Evolutionary conservation across 331 rosid species (phyloP).

Genomic region (Acacia concinna): DNA sequence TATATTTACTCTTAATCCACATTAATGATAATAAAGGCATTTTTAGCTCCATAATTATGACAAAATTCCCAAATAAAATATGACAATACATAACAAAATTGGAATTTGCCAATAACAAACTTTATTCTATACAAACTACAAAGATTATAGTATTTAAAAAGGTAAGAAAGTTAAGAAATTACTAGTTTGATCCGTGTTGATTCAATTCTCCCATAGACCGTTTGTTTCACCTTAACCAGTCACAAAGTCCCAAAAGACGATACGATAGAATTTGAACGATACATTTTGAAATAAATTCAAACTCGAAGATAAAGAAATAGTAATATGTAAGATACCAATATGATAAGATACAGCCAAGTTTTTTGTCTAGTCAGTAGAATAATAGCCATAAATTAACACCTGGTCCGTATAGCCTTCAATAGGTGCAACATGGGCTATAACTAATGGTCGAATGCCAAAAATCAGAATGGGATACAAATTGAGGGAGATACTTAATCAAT

Average conservation of each 20-base stretch:
- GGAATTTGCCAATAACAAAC: no score
- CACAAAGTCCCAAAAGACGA: background rate
- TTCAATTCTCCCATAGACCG: background rate
- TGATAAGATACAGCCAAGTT: background rate
- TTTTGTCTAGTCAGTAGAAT: background rate
- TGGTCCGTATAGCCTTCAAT: background rate
- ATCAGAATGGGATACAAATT: background rate
- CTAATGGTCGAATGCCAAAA: background rate
- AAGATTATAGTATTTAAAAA: no score
- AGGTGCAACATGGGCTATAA: background rate
- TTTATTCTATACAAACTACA: no score
- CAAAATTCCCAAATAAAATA: no score
- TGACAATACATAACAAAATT: no score
- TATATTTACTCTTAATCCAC: no score
- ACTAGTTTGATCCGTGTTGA: background rate
- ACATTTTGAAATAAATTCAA: background rate
- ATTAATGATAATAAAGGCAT: no score
- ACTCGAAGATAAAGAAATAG: background rate
- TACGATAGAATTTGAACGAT: background rate
- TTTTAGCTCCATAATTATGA: no score
- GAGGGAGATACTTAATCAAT: background rate
- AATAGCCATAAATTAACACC: background rate
- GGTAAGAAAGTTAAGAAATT: no score
- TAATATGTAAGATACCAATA: background rate
- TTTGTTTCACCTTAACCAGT: background rate